Conservation (phyloP, 2,329 filamentous ascomycete genomes). For the Chalaropsis ovoidea region DNA sequence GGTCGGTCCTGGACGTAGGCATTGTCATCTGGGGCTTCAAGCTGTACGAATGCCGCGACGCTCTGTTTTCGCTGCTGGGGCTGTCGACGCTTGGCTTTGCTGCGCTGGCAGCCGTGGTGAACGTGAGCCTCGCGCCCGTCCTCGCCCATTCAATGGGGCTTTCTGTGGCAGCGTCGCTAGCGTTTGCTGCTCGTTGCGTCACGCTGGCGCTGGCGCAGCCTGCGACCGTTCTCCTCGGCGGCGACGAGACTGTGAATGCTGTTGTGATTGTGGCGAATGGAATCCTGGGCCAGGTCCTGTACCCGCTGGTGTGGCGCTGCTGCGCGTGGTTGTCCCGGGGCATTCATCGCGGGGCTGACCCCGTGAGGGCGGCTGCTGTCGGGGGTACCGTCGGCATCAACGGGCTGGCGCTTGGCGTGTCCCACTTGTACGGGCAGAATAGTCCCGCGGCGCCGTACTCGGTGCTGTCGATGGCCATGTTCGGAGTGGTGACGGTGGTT, state of each 20-base stretch:
- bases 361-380: conserved; percentile 33
- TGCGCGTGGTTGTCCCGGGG: conserved; percentile 28
- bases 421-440: conserved; percentile 45
- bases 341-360: not conserved
- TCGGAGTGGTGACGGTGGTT: conserved; percentile 47
- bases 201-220: conserved; percentile 43
- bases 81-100: conserved; percentile 35
- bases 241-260: conserved; percentile 41
- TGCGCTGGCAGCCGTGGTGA: conserved; percentile 34
- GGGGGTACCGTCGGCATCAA: conserved; percentile 49
- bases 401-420: conserved; percentile 50
- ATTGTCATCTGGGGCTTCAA: conserved; percentile 47
- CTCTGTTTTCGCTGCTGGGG: conserved; percentile 39
- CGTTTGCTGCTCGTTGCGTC: conserved; percentile 43
- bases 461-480: conserved; percentile 47
- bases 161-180: conserved; percentile 32
- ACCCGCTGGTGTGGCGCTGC: conserved; percentile 32
- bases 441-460: conserved; percentile 47
- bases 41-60: conserved; percentile 41
- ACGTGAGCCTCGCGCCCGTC: conserved; percentile 37
- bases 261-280: conserved; percentile 44
- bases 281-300: conserved; percentile 37
- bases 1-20: conserved; percentile 42
- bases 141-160: conserved; percentile 34
- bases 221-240: conserved; percentile 37